These are phyloP conservation scores for Gentiana macrophylla DNA, from an alignment of 257 asterid genomes.

Conservation along the genomic window DNA sequence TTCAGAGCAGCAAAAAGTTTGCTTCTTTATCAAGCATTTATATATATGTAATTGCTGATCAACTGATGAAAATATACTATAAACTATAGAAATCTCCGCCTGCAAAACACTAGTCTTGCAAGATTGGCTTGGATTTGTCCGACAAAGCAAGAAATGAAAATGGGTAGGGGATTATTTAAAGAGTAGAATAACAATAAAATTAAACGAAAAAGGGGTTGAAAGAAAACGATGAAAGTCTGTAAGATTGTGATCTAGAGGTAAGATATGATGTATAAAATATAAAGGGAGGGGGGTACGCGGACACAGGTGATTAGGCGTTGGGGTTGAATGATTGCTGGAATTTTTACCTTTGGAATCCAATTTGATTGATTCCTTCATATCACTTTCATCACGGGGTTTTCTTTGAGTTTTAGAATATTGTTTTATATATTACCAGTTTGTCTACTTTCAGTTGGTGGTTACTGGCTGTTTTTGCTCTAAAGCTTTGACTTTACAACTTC, in stretches of 20 bases:
- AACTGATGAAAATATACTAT: background rate
- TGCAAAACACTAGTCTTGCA: background rate
- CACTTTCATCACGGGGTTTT: background rate
- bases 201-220: background rate
- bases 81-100: constrained; percentile 10
- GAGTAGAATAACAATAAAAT: background rate
- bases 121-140: constrained; percentile 11
- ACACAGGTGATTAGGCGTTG: background rate
- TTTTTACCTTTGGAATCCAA: background rate
- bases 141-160: constrained; percentile 12
- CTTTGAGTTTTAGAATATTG: background rate
- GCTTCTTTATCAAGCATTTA: no score
- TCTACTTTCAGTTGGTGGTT: no score
- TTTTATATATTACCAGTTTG: no score
- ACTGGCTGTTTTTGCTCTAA: no score
- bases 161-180: background rate
- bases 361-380: background rate
- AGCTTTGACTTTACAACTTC: no score
- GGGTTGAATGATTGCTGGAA: constrained; percentile 1
- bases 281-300: background rate
- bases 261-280: background rate
- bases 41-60: no score
- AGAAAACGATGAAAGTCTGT: background rate
- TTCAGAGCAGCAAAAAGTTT: constrained; percentile 11
- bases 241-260: constrained; percentile 1